Percentiles rank a stretch among this genome's conserved stretches.
Evolutionary conservation across 768 basidiomycete species (phyloP).

Genomic region (Suillus alpinus): DNA sequence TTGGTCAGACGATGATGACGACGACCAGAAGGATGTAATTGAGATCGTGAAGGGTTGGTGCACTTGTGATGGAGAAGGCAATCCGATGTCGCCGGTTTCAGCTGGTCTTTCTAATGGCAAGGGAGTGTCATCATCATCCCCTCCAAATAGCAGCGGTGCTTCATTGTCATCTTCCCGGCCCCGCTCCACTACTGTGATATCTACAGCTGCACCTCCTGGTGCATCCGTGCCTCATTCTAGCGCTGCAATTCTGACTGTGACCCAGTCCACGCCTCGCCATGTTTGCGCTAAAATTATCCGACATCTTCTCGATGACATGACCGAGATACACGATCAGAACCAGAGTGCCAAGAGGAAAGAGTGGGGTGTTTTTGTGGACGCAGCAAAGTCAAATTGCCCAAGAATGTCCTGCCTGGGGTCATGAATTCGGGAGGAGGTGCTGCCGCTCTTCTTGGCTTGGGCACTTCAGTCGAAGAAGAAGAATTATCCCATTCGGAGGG

Average conservation of each 20-base stretch:
- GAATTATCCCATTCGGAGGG: conserved; percentile 82
- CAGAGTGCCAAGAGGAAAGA: conserved; percentile 68
- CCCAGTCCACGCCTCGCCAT: conserved; percentile 64
- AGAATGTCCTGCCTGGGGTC: conserved; percentile 15
- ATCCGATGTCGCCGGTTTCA: conserved; percentile 1
- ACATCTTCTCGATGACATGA: conserved; percentile 70
- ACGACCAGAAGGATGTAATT: conserved; percentile 28
- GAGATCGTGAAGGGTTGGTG: conserved; percentile 41
- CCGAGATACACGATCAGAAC: conserved; percentile 76
- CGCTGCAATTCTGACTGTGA: conserved; percentile 59
- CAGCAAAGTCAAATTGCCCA: conserved; percentile 41
- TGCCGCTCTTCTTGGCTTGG: conserved; percentile 67
- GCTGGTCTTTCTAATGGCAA: conserved; percentile 12
- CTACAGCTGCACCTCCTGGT: conserved; percentile 17
- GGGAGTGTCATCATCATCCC: conserved; percentile 11
- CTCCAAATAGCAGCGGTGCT: conserved; percentile 26
- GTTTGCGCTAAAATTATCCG: conserved; percentile 75
- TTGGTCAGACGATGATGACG: conserved; percentile 68
- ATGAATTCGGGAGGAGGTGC: conserved; percentile 36
- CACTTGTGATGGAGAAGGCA: conserved; percentile 35
- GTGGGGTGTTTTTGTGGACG: conserved; percentile 89
- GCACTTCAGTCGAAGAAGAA: conserved; percentile 61
- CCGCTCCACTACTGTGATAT: conserved; percentile 39
- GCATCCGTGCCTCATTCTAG: conserved; percentile 11
- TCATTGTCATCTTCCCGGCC: conserved; percentile 52